These are phyloP conservation scores for Salvia miltiorrhiza DNA, from an alignment of 257 asterid genomes.

Conservation along the genomic window DNA sequence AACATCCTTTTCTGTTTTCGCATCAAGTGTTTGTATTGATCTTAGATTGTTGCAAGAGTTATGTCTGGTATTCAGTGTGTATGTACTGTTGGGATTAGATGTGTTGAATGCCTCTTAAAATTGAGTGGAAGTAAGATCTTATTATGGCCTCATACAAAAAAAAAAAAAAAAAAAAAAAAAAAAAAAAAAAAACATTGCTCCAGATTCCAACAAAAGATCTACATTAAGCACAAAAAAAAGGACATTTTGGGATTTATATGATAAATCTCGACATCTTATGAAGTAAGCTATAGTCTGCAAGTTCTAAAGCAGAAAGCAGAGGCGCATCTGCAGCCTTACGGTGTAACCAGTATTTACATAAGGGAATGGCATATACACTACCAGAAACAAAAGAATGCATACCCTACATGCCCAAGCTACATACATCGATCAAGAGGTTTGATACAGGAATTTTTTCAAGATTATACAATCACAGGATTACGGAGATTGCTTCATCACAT, in stretches of 20 bases:
- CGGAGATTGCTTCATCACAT: conserved; percentile 36
- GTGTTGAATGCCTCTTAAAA: neutral
- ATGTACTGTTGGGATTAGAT: neutral
- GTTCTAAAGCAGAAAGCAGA: neutral
- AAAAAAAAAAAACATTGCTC: no score
- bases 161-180: no score
- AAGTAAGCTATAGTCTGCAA: neutral
- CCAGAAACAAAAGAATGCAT: neutral
- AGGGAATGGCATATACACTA: conserved; percentile 13
- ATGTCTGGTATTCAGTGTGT: neutral
- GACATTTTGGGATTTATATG: no score
- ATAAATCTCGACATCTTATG: neutral
- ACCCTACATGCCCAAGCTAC: conserved; percentile 18
- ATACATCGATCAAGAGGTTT: conserved; percentile 13
- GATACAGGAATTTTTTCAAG: neutral
- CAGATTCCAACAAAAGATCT: neutral
- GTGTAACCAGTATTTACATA: conserved; percentile 17
- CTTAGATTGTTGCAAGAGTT: neutral
- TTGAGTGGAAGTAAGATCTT: no score
- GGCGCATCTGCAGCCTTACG: neutral
- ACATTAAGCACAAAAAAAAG: neutral
- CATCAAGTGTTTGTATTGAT: neutral
- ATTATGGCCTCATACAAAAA: no score
- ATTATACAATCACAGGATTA: conserved; percentile 13
- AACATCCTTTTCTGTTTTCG: neutral